Conservation (phyloP, 108 stramenopile genomes). For the Licmophora abbreviata region DNA sequence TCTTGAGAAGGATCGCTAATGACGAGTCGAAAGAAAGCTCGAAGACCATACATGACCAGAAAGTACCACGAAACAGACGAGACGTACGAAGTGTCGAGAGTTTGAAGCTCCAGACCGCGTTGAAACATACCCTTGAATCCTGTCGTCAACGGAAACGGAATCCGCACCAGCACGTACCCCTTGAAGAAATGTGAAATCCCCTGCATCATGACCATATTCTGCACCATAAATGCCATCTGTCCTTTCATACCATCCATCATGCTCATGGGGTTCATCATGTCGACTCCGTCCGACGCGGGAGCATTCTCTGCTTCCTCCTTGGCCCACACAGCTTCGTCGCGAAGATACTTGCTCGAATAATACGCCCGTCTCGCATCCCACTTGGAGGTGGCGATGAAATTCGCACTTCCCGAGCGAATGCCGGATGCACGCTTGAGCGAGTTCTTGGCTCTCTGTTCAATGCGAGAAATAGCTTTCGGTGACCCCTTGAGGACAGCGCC, state of each 20-base stretch:
- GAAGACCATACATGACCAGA: constrained; percentile 94
- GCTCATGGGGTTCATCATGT: constrained; percentile 48
- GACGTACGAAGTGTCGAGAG: constrained; percentile 94
- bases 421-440: constrained; percentile 22
- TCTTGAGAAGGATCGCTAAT: constrained; percentile 83
- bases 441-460: constrained; percentile 28
- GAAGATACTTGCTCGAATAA: neutral
- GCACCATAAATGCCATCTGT: constrained; percentile 93
- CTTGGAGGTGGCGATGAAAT: constrained; percentile 36
- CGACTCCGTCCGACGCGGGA: constrained; percentile 23
- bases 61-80: constrained; percentile 92
- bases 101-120: constrained; percentile 77
- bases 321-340: constrained; percentile 31
- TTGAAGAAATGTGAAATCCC: constrained; percentile 93
- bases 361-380: constrained; percentile 34
- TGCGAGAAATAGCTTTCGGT: constrained; percentile 15
- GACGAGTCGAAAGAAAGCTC: constrained; percentile 83
- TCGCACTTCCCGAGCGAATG: constrained; percentile 36
- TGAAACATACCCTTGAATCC: constrained; percentile 98
- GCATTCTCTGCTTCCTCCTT: constrained; percentile 24
- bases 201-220: constrained; percentile 99
- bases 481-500: constrained; percentile 52
- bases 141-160: constrained; percentile 90
- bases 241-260: constrained; percentile 85
- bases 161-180: constrained; percentile 91